Conservation (phyloP, 495 filamentous ascomycete species). For the Chaetomium tenue region DNA sequence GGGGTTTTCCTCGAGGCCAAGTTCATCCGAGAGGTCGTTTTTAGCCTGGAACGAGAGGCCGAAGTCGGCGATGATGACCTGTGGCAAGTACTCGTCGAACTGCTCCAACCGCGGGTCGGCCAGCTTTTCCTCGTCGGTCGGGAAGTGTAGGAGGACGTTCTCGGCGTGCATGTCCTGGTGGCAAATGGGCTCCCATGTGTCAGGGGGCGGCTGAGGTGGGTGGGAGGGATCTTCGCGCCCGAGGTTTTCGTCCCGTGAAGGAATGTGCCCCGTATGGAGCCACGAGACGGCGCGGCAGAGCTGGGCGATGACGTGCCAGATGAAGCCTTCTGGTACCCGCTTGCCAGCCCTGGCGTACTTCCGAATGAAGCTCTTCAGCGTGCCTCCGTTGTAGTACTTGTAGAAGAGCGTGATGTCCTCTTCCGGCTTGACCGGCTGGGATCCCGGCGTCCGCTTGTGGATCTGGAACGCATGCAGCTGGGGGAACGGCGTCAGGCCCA, state of each 20-base stretch:
- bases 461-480: slow-evolving; percentile 20
- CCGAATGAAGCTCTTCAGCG: background rate
- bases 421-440: too few relatives aligned
- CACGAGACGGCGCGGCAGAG: slow-evolving; percentile 14
- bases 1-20: background rate
- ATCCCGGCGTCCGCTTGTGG: background rate
- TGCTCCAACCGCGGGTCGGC: background rate
- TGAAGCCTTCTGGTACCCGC: slow-evolving; percentile 23
- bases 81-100: slow-evolving; percentile 14
- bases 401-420: slow-evolving; percentile 15
- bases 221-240: background rate
- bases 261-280: slow-evolving; percentile 18
- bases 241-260: background rate
- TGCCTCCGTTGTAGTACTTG: slow-evolving; percentile 29
- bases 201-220: background rate
- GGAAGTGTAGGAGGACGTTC: slow-evolving; percentile 25
- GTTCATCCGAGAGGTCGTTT: background rate
- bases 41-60: slow-evolving; percentile 4
- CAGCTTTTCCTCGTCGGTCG: slow-evolving; percentile 17
- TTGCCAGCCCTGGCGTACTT: rapidly evolving
- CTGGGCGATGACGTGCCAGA: slow-evolving; percentile 29
- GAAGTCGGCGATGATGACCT: slow-evolving; percentile 19
- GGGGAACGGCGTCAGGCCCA: background rate
- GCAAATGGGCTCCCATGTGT: background rate
- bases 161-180: slow-evolving; percentile 10